Base-by-base conservation (phyloP, 495 filamentous ascomycete genomes). In the Cercophora sp. region DNA sequence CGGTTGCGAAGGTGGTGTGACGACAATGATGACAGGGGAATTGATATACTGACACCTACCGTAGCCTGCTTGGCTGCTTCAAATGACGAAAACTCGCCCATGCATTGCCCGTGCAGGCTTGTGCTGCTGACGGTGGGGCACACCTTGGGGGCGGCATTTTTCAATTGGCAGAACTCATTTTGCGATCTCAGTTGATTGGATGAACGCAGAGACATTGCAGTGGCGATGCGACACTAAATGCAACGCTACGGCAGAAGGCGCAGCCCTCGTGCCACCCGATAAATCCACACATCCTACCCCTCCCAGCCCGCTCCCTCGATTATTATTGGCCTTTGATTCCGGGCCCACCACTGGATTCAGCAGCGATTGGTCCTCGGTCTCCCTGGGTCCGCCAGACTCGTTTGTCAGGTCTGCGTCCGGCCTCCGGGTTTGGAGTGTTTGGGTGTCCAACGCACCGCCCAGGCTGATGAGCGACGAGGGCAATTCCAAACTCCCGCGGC, bases 251-350 rank as follows among this genome's bases (percentile, higher is more conserved):
- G 23, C 8, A 22, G 22, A 43, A 47, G 56, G 56, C 56, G 52
- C 40, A 59, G 52, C 48, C 20, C 57, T 56, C 57, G 57, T 60
- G 57, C 53, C 46, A 48, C 57, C 56, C 39, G 34, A 47, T 32
- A 6, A 34, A 20, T 34, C 10, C 26, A 34, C 25, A n/a, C 36
- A 39, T 32, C 29, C 27, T 27, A 13, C 32, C 45, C n/a, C 43
- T 36, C 41, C 41, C 41, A 6, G 41, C 23, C 48, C 32, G 23
- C n/a, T 41, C 36, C 43, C 23, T 26, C 19, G 16, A 16, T 10
- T 39, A 16, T 36, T 4, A 39, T 41, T 46, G 56, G 56, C 46
- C 37, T 22, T 29, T 9, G 20, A 23, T 22, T n/a, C n/a, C n/a
- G n/a, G n/a, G n/a, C n/a, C n/a, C n/a, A n/a, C n/a, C n/a, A n/a